Base-by-base conservation (phyloP, 768 basidiomycete genomes). In the Phallus indusiatus region DNA sequence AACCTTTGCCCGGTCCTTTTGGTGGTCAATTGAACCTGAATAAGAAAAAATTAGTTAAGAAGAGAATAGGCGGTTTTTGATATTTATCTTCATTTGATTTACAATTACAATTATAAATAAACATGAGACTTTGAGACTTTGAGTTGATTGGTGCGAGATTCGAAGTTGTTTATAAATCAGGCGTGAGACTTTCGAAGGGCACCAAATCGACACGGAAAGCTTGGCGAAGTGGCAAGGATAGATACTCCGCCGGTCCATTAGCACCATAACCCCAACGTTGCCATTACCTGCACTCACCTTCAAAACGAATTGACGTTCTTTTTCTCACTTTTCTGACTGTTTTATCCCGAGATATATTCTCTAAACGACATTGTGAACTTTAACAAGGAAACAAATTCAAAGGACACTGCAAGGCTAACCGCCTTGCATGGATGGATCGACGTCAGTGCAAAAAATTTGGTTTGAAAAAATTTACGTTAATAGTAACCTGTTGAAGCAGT, bases 1-100 rank as follows among this genome's bases (percentile, higher is more conserved):
- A 92, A 67, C 70, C 84, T 7, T 68, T 88, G 10, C 81, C 88
- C 4, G 89, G 90, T 1, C 80, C 76, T 0, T 82, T 82, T 70
- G 89, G 88, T 35, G 86, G 86, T 21, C 22, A 57, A 46, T 77
- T 76, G 22, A 60, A 60, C 16, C 64, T 65, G 14, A 66, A 62
- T 5, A 87, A 80, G 72, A 84, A 83, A 73, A 85, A 82, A 67
- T 59, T 70, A 24, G 67, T 62, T 20, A 88, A 84, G 74, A 90
- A 85, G 71, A 75, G 88, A 21, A 48, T 89, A 47, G 87, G 86
- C 10, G 90, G 90, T 8, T 91, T 92, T 67, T 91, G 70, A 79
- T 54, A 18, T 21, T 18, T 47, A 18, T 9, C 53, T 50, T 34
- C 42, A 53, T 22, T 52, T 24, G n/a, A n/a, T n/a, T n/a, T 57